Evolutionary conservation across 1,284 basidiomycete genomes (phyloP).

Genomic region (Paramarasmius palmivorus): DNA sequence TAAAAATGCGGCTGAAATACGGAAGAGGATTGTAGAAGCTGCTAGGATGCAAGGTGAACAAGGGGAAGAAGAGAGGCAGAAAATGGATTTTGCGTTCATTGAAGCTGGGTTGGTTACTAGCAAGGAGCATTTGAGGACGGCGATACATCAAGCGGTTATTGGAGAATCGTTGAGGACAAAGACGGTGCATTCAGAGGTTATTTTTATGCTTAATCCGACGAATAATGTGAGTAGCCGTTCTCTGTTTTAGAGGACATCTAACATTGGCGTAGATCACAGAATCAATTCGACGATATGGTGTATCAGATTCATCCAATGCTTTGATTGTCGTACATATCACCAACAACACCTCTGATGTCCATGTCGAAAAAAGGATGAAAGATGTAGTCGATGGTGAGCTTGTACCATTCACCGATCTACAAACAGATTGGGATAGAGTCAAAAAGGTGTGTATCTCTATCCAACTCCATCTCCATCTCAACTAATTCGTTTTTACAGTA

Average conservation of each 20-base stretch:
- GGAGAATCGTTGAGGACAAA: constrained; percentile 73
- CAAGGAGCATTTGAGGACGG: constrained; percentile 53
- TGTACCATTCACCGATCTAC: constrained; percentile 46
- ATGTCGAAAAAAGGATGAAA: constrained; percentile 52
- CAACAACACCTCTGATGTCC: constrained; percentile 22
- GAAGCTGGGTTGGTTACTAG: constrained; percentile 62
- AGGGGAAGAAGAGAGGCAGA: constrained; percentile 70
- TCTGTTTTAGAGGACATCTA: not conserved
- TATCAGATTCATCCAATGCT: constrained; percentile 65
- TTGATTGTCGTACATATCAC: constrained; percentile 77
- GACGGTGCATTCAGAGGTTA: constrained; percentile 84
- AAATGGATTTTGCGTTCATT: constrained; percentile 87
- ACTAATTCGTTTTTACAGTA: constrained; percentile 44
- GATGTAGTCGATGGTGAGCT: constrained; percentile 58
- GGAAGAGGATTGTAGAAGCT: constrained; percentile 69
- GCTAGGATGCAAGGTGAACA: constrained; percentile 55
- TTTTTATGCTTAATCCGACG: constrained; percentile 81
- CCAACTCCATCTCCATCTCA: not conserved
- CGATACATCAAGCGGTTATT: constrained; percentile 78
- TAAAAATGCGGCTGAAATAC: constrained; percentile 60
- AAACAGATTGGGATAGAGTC: constrained; percentile 70
- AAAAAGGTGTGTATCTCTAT: constrained; percentile 57
- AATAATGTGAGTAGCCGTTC: constrained; percentile 62
- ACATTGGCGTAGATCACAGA: constrained; percentile 73
- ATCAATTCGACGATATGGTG: constrained; percentile 81